Base-by-base conservation (phyloP, 768 basidiomycete genomes). In the Termitomyces sp. region DNA sequence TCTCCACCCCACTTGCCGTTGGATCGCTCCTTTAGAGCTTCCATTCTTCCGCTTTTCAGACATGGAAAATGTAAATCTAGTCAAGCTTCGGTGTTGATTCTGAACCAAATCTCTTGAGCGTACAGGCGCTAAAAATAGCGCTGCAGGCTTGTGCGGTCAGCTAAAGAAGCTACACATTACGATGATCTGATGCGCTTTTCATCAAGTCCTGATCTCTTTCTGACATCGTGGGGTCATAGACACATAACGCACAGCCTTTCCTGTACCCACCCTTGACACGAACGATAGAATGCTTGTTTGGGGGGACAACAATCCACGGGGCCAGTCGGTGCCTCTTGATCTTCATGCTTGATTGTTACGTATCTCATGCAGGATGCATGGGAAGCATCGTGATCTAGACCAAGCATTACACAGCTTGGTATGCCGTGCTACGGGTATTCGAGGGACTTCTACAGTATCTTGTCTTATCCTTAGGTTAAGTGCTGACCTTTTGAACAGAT, bases 221-320 rank as follows among this genome's bases (percentile, higher is more conserved):
- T n/a, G n/a, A n/a, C 41, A 10, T 43, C n/a, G 41, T 6, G 41
- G 41, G n/a, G 41, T 43, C 1, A n/a, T 4, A 43, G 0, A 12
- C 1, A 32, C 7, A 32, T 23, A 12, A 10, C 9, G 6, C 23
- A 12, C 43, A 20, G 43, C 43, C 20, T 23, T 23, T 3, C 3
- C 2, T 44, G 43, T 44, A 23, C 1, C 20, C 10, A 12, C 13
- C 40, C 12, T 35, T 28, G n/a, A 48, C 14, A 26, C 3, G 13
- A n/a, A 30, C 23, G 14, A 38, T 36, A 16, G 18, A 44, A 44
- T 10, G 20, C n/a, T 44, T 44, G 20, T 91, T 90, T 72, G 70
- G 89, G 61, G 87, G 87, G 18, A 88, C 89, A 16, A 82, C 78
- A 30, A 69, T 50, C 57, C 64, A 79, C 88, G 53, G 89, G 89